Evolutionary conservation across 2,329 filamentous ascomycete genomes (phyloP).

Genomic region (Bipolaris bicolor): DNA sequence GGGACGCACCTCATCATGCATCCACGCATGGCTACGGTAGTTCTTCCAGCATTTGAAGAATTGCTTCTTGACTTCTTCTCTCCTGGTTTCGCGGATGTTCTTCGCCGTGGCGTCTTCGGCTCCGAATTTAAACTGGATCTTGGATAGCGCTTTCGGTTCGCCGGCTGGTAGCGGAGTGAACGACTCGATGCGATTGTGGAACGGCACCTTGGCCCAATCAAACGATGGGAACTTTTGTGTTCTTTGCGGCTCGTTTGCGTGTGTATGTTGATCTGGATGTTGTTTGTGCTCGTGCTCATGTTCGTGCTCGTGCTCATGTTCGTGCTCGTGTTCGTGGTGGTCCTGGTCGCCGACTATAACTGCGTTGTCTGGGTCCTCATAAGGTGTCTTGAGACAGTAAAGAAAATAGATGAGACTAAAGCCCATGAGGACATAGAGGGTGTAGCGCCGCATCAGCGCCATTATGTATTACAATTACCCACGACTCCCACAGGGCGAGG

Average conservation of each 20-base stretch:
- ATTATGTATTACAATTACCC: conserved; percentile 35
- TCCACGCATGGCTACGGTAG: conserved; percentile 55
- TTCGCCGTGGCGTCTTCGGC: conserved; percentile 42
- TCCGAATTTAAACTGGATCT: conserved; percentile 52
- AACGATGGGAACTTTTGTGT: conserved; percentile 29
- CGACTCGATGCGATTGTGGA: conserved; percentile 49
- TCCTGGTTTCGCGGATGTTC: conserved; percentile 44
- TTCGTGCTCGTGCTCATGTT: conserved; percentile 13
- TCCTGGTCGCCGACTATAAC: conserved; percentile 11
- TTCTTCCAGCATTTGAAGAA: conserved; percentile 54
- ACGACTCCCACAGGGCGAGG: conserved; percentile 12
- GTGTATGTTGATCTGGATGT: conserved; percentile 13
- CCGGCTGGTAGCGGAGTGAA: conserved; percentile 48
- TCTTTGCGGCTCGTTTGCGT: not conserved
- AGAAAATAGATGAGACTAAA: conserved; percentile 46
- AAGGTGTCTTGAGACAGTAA: conserved; percentile 47
- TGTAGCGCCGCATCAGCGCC: conserved; percentile 49
- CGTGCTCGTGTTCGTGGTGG: conserved; percentile 10
- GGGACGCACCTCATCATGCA: conserved; percentile 56
- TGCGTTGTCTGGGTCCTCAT: conserved; percentile 22
- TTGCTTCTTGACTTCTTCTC: conserved; percentile 49
- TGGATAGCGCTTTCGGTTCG: conserved; percentile 48
- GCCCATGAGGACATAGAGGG: conserved; percentile 43
- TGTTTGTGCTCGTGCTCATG: conserved; percentile 8
- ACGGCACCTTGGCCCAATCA: conserved; percentile 50